These are phyloP conservation scores for Ceratobasidium sp. DNA, from an alignment of 1,284 basidiomycete genomes.

Conservation along the genomic window DNA sequence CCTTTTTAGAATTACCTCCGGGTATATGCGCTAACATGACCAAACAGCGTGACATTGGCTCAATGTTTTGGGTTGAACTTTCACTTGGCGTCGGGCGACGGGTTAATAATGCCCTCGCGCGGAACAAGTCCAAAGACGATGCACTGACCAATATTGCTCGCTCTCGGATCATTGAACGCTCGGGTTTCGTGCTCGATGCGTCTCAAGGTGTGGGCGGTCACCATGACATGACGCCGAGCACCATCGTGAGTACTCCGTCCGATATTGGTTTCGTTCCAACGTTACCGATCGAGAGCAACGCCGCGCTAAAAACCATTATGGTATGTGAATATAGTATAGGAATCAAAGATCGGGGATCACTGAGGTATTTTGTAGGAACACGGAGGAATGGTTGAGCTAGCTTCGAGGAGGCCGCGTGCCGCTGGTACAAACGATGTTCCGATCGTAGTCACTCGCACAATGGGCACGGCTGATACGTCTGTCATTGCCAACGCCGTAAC, in stretches of 20 bases:
- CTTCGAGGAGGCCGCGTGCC: conserved; percentile 17
- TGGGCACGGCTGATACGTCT: conserved; percentile 4
- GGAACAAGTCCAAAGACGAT: conserved; percentile 36
- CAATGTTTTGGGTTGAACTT: conserved; percentile 82
- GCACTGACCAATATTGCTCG: conserved; percentile 17
- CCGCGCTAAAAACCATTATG: conserved; percentile 29
- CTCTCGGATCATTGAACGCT: conserved; percentile 7
- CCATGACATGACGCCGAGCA: conserved; percentile 17
- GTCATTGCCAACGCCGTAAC: conserved; percentile 4
- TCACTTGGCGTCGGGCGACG: conserved; percentile 52
- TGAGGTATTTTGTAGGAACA: conserved; percentile 19
- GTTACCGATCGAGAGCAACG: conserved; percentile 31
- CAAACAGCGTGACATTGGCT: conserved; percentile 66
- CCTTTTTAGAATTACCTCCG: neutral
- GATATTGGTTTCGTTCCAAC: conserved; percentile 18
- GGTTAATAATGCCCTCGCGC: conserved; percentile 22
- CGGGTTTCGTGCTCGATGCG: conserved; percentile 18
- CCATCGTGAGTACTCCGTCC: conserved; percentile 14
- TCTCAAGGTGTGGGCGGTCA: conserved; percentile 11
- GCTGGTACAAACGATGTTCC: conserved; percentile 16
- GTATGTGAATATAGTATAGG: neutral
- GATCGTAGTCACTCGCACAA: conserved; percentile 27
- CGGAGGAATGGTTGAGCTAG: conserved; percentile 38
- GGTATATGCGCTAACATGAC: conserved; percentile 50
- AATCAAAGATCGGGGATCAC: neutral